Conservation (phyloP, 352 stramenopile genomes). For the Phytopythium vexans region DNA sequence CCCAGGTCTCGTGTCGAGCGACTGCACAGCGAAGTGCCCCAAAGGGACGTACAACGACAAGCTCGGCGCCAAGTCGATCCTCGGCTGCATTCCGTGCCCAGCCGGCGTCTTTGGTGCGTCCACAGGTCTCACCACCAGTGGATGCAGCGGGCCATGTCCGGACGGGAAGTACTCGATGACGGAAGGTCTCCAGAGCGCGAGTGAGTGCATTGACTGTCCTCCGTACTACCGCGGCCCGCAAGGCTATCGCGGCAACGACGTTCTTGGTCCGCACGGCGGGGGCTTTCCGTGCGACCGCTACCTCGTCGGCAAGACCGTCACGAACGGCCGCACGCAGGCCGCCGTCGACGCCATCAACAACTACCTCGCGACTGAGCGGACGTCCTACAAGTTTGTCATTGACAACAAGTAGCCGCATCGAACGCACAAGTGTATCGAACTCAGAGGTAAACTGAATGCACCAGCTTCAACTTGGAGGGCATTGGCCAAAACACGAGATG, state of each 20-base stretch:
- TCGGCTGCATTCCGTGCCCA: slow-evolving; percentile 67
- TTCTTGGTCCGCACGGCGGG: slow-evolving; percentile 25
- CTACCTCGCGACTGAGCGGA: too few relatives aligned
- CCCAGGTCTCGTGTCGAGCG: slow-evolving; percentile 50
- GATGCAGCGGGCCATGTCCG: slow-evolving; percentile 62
- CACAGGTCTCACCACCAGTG: slow-evolving; percentile 43
- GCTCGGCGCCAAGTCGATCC: slow-evolving; percentile 41
- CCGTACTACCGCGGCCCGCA: slow-evolving; percentile 58
- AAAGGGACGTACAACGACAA: slow-evolving; percentile 73
- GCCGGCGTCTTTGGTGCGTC: slow-evolving; percentile 57
- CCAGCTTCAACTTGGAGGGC: too few relatives aligned
- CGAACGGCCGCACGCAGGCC: slow-evolving; percentile 21
- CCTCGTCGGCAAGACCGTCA: slow-evolving; percentile 38
- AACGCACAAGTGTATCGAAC: too few relatives aligned
- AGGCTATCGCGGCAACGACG: slow-evolving; percentile 51
- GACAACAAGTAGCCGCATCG: too few relatives aligned
- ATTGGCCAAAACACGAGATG: too few relatives aligned
- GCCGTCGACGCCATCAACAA: too few relatives aligned
- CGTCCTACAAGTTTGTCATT: too few relatives aligned
- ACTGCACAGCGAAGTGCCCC: slow-evolving; percentile 66
- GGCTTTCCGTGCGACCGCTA: slow-evolving; percentile 63
- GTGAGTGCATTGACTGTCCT: slow-evolving; percentile 54
- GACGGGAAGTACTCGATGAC: slow-evolving; percentile 69
- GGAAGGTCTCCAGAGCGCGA: slow-evolving; percentile 44
- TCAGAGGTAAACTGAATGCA: too few relatives aligned